Conservation (phyloP, 2,329 filamentous ascomycete species). For the Fusarium cyanostomum region DNA sequence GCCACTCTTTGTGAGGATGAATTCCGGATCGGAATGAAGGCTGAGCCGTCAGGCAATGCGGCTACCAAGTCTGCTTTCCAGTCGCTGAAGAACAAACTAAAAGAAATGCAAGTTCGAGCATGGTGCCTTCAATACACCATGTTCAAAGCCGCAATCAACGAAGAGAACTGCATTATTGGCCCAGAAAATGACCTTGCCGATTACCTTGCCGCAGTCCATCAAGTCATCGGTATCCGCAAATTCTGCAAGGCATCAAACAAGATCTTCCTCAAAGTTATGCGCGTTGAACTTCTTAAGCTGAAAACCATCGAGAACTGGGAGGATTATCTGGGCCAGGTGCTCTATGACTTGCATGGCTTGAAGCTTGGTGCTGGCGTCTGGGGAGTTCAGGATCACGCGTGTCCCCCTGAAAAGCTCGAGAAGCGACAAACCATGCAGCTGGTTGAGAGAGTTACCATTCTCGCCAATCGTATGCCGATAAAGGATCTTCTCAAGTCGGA, state of each 20-base stretch:
- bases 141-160: conserved; percentile 79
- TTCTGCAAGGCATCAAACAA: conserved; percentile 88
- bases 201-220: conserved; percentile 83
- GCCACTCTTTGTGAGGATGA: conserved; percentile 87
- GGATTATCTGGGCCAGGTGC: conserved; percentile 83
- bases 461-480: conserved; percentile 85
- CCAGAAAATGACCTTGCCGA: conserved; percentile 79
- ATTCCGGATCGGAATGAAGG: conserved; percentile 77
- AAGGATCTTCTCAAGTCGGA: conserved; percentile 94
- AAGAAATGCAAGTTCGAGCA: conserved; percentile 85
- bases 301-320: conserved; percentile 84
- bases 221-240: conserved; percentile 82
- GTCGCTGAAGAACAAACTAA: conserved; percentile 70
- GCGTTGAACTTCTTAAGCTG: conserved; percentile 81
- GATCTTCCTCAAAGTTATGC: conserved; percentile 88
- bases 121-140: conserved; percentile 91
- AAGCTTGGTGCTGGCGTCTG: conserved; percentile 76
- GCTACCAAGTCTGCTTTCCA: conserved; percentile 65
- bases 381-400: conserved; percentile 81
- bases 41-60: conserved; percentile 66
- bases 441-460: conserved; percentile 82
- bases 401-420: conserved; percentile 79
- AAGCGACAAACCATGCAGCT: conserved; percentile 81
- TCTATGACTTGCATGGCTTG: conserved; percentile 84
- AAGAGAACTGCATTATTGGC: conserved; percentile 69